Evolutionary conservation across 768 basidiomycete species (phyloP), one percentile per base, ranked within the genome.

Genomic region (Coprinopsis cinerea): DNA sequence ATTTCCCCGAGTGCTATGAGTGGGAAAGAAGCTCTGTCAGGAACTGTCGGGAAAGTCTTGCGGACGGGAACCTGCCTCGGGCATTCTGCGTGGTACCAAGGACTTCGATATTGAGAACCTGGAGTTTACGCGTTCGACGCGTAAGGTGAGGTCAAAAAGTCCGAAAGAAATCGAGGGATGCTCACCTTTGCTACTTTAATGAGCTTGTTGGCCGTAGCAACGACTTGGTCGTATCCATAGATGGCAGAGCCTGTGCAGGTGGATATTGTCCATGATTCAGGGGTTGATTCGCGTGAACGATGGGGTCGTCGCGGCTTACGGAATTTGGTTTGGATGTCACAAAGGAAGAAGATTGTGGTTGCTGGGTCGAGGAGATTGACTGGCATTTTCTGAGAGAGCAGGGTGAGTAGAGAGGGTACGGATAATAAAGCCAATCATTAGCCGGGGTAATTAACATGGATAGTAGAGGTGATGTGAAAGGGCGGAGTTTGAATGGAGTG

Each of bases 21-120:
- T 17, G 13, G 7, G 11, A 17, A 39, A 9, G 37, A 39, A 39
- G 37, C 30, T 34, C 9, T 34, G n/a, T n/a, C n/a, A n/a, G n/a
- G n/a, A n/a, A n/a, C n/a, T n/a, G n/a, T n/a, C n/a, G n/a, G n/a
- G n/a, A n/a, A n/a, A n/a, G n/a, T n/a, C n/a, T n/a, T n/a, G n/a
- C n/a, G n/a, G n/a, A n/a, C n/a, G n/a, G n/a, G 4, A 37, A 28
- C 40, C n/a, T 60, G 86, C 89, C 87, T 77, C 70, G 81, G 2
- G 87, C 75, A 59, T 89, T 88, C 66, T 95, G 92, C 53, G 91
- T 92, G 0, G 92, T 93, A 20, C 73, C 79, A n/a, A 93, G 62
- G 9, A 94, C 82, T 36, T 82, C 82, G 40, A 88, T 77, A 44
- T 78, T 71, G 35, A 87, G 71, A 47, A 85, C 66, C 81, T 85